phyloP scores from a whole-genome alignment of 2,329 filamentous ascomycete genomes.

The Teratosphaeria epicoccoides region DNA sequence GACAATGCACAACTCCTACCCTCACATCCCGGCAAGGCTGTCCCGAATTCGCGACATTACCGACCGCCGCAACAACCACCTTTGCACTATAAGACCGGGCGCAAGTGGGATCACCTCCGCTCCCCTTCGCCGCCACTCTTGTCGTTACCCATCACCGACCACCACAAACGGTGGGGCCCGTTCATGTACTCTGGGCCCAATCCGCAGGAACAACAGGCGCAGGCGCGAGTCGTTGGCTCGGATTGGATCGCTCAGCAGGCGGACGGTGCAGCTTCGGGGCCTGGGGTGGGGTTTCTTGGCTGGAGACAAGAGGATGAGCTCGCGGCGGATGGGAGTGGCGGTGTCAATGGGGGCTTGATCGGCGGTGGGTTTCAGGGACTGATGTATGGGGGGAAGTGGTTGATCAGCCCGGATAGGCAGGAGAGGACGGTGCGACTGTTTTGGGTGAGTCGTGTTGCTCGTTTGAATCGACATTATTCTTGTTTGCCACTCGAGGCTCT shows the following conservation, averaged over 20 bases:
- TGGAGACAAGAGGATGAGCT: slow-evolving; percentile 48
- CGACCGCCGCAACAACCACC: slow-evolving; percentile 13
- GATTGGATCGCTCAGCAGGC: slow-evolving; percentile 41
- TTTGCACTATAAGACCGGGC: slow-evolving; percentile 23
- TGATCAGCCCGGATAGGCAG: slow-evolving; percentile 32
- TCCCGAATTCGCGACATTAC: slow-evolving; percentile 15
- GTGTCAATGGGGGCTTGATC: slow-evolving; percentile 23
- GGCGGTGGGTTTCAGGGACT: slow-evolving; percentile 33
- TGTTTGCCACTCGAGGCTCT: background rate
- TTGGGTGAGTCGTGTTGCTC: slow-evolving; percentile 18
- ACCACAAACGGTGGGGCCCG: slow-evolving; percentile 25
- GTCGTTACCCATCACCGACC: slow-evolving; percentile 23
- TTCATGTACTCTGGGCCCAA: slow-evolving; percentile 29
- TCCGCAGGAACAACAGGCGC: slow-evolving; percentile 19
- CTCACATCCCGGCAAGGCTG: slow-evolving; percentile 2
- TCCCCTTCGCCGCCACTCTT: slow-evolving; percentile 25
- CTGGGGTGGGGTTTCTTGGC: slow-evolving; percentile 31
- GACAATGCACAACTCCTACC: slow-evolving; percentile 4
- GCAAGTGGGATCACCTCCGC: slow-evolving; percentile 27
- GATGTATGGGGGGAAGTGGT: slow-evolving; percentile 27
- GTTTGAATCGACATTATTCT: background rate
- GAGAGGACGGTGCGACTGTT: slow-evolving; percentile 24
- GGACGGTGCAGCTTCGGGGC: slow-evolving; percentile 8
- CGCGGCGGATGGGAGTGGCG: slow-evolving; percentile 19
- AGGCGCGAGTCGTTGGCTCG: slow-evolving; percentile 29